Evolutionary conservation across 2,329 filamentous ascomycete genomes (phyloP), one percentile per base, ranked within the genome.

Genomic region (Colletotrichum filicis): DNA sequence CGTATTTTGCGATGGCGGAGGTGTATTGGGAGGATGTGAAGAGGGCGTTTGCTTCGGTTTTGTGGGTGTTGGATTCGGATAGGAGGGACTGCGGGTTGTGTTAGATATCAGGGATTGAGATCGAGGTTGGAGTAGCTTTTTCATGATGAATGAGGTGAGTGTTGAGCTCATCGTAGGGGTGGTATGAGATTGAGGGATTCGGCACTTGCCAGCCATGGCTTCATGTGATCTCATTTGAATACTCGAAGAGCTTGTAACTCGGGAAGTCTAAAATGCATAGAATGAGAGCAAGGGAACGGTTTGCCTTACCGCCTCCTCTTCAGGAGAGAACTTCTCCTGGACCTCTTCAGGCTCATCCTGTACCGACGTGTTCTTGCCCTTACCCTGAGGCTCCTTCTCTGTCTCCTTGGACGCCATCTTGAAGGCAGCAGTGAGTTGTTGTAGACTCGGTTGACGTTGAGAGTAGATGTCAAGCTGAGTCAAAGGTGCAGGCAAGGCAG

Each of bases 1-100:
- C 92, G 83, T 98, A 98, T 74, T 90, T 92, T 76, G 92, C 89
- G 74, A 98, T 92, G 53, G 96, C 96, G 74, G 92, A 91, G 68
- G 92, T 89, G 82, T 93, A 97, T 74, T 92, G 90, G 55, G 90
- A 89, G 3, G 90, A 88, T 1, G 88, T 86, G 83, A 98, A 98
- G n/a, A 95, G 88, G 5, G 88, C 82, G 80, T 98, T 98, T 16
- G 95, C 96, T 68, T 91, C 87, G 2, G 89, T 79, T 83, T 98
- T 98, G 78, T 92, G 90, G 1, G 87, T 80, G 77, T 93, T 92
- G 4, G 94, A 94, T 82, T 96, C 91, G 62, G 86, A 81, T 24
- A 97, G 82, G 19, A 98, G 90, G 49, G 86, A 83, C 92, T 94
- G 74, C 71, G 75, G 16, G 5, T 19, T 14, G 32, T 37, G 35